Evolutionary conservation across 2,329 filamentous ascomycete species (phyloP).

Genomic region (Fulvia fulva): DNA sequence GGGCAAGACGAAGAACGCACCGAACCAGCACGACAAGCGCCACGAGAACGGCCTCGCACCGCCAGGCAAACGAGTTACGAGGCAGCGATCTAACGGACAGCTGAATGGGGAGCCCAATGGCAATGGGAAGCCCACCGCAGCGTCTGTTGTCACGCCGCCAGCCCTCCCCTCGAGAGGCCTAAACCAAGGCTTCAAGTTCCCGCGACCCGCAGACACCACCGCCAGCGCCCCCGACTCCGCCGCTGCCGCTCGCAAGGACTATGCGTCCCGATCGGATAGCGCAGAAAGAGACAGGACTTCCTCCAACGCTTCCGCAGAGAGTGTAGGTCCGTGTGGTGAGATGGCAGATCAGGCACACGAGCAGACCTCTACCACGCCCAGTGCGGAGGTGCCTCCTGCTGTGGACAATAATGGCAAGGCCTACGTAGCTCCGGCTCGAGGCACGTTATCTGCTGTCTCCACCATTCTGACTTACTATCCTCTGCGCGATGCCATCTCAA

Average conservation of each 20-base stretch:
- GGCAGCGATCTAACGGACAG: constrained; percentile 45
- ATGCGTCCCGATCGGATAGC: constrained; percentile 24
- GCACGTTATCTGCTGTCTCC: constrained; percentile 70
- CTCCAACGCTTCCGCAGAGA: constrained; percentile 44
- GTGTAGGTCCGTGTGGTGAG: constrained; percentile 26
- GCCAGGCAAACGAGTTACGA: constrained; percentile 63
- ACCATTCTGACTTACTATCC: constrained; percentile 88
- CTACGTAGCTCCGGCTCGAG: constrained; percentile 60
- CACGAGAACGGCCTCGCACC: constrained; percentile 87
- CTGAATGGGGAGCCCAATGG: constrained; percentile 44
- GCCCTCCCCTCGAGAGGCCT: constrained; percentile 38
- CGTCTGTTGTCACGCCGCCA: constrained; percentile 34
- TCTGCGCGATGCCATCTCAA: constrained; percentile 90
- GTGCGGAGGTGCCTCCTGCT: constrained; percentile 19
- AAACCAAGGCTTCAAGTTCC: constrained; percentile 36
- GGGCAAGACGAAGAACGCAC: constrained; percentile 40
- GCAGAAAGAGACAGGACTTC: constrained; percentile 37
- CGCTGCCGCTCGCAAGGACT: constrained; percentile 19
- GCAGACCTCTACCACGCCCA: constrained; percentile 26
- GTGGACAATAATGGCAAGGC: constrained; percentile 49
- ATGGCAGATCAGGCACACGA: constrained; percentile 30
- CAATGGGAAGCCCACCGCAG: constrained; percentile 36
- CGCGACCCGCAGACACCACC: constrained; percentile 27
- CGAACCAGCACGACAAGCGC: constrained; percentile 53
- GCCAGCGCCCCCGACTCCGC: constrained; percentile 13